These are phyloP conservation scores for Terana coerulea DNA, from an alignment of 768 basidiomycete species.

Conservation along the genomic window DNA sequence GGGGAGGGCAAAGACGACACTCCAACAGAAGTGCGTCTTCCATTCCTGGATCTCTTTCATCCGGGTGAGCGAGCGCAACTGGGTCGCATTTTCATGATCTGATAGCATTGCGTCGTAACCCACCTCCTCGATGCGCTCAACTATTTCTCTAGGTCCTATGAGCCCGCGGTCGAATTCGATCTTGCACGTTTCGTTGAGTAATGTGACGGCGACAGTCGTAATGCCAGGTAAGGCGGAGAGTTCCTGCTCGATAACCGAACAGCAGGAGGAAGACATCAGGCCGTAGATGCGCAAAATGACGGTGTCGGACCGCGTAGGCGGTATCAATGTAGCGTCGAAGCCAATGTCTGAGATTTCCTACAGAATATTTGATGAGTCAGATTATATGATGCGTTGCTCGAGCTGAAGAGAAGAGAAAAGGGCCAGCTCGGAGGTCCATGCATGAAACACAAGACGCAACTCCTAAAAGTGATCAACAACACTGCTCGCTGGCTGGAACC, in stretches of 20 bases:
- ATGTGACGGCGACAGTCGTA: conserved; percentile 63
- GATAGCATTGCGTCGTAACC: conserved; percentile 88
- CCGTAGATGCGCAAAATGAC: conserved; percentile 82
- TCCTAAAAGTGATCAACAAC: too few species aligned
- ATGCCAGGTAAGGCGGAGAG: conserved; percentile 73
- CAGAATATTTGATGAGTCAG: too few species aligned
- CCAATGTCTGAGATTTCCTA: conserved; percentile 93
- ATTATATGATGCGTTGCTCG: too few species aligned
- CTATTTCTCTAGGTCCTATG: conserved; percentile 81
- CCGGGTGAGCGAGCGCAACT: conserved; percentile 79
- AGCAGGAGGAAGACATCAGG: conserved; percentile 88
- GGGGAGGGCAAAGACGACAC: conserved; percentile 80
- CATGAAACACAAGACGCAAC: too few species aligned
- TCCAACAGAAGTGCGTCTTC: conserved; percentile 72
- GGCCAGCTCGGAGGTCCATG: too few species aligned
- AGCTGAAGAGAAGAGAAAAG: too few species aligned
- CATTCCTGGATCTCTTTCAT: conserved; percentile 93
- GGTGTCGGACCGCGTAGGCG: conserved; percentile 56
- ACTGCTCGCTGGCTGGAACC: too few species aligned
- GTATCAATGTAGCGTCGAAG: conserved; percentile 82
- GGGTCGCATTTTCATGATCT: conserved; percentile 77
- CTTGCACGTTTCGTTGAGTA: conserved; percentile 72
- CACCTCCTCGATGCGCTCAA: conserved; percentile 82
- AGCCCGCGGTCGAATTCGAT: conserved; percentile 71
- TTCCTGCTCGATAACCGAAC: conserved; percentile 68